Conservation (phyloP, 768 basidiomycete genomes). For the Lactarius tabidus region DNA sequence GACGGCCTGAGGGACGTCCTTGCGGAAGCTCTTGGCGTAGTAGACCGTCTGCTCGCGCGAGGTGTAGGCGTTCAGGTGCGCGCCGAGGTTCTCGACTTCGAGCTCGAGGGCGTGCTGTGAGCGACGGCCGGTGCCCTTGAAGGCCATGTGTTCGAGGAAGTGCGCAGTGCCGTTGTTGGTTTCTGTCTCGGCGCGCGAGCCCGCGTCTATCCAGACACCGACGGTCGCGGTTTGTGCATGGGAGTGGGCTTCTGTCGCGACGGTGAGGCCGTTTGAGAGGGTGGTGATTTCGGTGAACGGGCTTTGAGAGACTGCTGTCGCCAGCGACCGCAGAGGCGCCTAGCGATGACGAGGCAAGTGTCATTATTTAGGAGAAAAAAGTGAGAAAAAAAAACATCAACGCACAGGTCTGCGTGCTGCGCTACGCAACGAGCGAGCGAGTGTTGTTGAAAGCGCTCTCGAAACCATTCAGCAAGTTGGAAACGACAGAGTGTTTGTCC, state of each 20-base stretch:
- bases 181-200: slow-evolving; percentile 94
- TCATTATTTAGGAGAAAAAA: slow-evolving; percentile 5
- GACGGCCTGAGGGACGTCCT: slow-evolving; percentile 86
- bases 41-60: slow-evolving; percentile 99
- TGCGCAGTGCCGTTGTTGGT: slow-evolving; percentile 95
- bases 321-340: slow-evolving; percentile 64
- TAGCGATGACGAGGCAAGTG: slow-evolving; percentile 25
- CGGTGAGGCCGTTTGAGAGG: slow-evolving; percentile 90
- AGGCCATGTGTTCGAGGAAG: slow-evolving; percentile 98
- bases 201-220: slow-evolving; percentile 98
- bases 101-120: slow-evolving; percentile 89
- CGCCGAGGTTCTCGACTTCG: slow-evolving; percentile 96
- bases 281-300: slow-evolving; percentile 91
- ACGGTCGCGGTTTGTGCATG: slow-evolving; percentile 97
- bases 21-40: slow-evolving; percentile 97
- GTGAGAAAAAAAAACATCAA: neutral
- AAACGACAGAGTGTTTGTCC: slow-evolving; percentile 31
- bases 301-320: slow-evolving; percentile 59
- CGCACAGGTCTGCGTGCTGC: slow-evolving; percentile 18
- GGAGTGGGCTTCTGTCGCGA: slow-evolving; percentile 87
- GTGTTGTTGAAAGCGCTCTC: slow-evolving; percentile 21
- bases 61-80: slow-evolving; percentile 97
- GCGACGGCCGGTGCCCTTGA: slow-evolving; percentile 90
- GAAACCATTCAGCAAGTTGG: slow-evolving; percentile 41
- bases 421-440: slow-evolving; percentile 21